Evolutionary conservation across 345 rosid species (phyloP).

Genomic region (Linum tenue): DNA sequence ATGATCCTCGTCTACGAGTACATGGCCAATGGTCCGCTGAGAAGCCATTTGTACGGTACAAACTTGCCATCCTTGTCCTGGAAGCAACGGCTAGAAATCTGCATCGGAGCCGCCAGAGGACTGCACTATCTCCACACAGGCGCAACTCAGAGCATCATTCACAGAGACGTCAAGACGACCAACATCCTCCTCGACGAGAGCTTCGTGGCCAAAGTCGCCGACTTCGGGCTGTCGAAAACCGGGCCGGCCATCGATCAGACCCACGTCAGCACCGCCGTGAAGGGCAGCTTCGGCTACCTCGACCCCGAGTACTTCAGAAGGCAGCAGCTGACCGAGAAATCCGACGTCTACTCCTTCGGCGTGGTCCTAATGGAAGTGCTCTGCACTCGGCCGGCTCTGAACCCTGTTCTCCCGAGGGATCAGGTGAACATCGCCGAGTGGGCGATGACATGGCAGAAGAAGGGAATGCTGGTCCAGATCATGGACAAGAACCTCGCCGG

Average conservation of each 20-base stretch:
- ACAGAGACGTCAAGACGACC: slow-evolving; percentile 96
- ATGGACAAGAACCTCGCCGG: slow-evolving; percentile 81
- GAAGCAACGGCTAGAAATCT: slow-evolving; percentile 95
- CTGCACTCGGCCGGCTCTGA: slow-evolving; percentile 90
- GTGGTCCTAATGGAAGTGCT: slow-evolving; percentile 97
- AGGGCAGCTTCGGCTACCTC: slow-evolving; percentile 97
- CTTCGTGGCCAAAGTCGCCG: slow-evolving; percentile 93
- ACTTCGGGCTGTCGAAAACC: slow-evolving; percentile 92
- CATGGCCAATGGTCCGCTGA: slow-evolving; percentile 97
- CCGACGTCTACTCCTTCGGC: slow-evolving; percentile 95
- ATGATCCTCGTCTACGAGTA: slow-evolving; percentile 93
- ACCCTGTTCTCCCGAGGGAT: slow-evolving; percentile 95
- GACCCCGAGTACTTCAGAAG: slow-evolving; percentile 98
- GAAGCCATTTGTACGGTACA: slow-evolving; percentile 94
- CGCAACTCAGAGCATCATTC: slow-evolving; percentile 95
- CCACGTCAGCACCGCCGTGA: slow-evolving; percentile 98
- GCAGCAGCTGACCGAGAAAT: slow-evolving; percentile 93
- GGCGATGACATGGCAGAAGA: slow-evolving; percentile 97
- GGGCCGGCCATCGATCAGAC: slow-evolving; percentile 92
- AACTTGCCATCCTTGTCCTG: slow-evolving; percentile 72
- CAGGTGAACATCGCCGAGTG: slow-evolving; percentile 99
- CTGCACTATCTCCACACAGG: slow-evolving; percentile 97
- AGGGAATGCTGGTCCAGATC: slow-evolving; percentile 89
- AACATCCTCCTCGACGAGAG: slow-evolving; percentile 91
- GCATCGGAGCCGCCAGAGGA: slow-evolving; percentile 99